Evolutionary conservation across 2,329 filamentous ascomycete genomes (phyloP).

Genomic region (Sclerotinia sclerotiorum): DNA sequence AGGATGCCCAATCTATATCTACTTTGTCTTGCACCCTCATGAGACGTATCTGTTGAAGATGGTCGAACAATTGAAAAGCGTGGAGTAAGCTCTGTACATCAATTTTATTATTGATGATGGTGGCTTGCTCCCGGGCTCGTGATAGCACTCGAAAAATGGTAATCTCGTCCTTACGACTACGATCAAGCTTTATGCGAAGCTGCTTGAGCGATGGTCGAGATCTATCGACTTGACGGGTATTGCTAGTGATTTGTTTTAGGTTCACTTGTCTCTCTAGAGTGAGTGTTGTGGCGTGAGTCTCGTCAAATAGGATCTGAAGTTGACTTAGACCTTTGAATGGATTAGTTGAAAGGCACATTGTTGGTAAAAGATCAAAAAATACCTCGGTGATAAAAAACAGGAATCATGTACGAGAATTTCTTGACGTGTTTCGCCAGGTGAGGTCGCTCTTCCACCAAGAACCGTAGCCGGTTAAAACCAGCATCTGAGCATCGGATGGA

Average conservation of each 20-base stretch:
- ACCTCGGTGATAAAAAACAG: constrained; percentile 58
- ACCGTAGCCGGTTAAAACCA: constrained; percentile 50
- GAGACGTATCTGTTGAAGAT: constrained; percentile 63
- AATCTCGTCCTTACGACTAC: constrained; percentile 25
- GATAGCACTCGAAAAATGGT: constrained; percentile 29
- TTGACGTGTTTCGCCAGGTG: constrained; percentile 55
- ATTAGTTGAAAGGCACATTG: constrained; percentile 2
- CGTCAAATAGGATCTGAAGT: constrained; percentile 22
- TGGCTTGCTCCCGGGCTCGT: constrained; percentile 33
- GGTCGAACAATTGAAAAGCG: constrained; percentile 50
- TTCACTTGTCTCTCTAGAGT: constrained; percentile 22
- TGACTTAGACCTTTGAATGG: constrained; percentile 11
- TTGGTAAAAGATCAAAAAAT: not conserved
- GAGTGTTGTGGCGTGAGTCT: constrained; percentile 15
- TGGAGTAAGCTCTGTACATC: constrained; percentile 31
- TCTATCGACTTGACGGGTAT: constrained; percentile 22
- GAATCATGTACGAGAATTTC: constrained; percentile 61
- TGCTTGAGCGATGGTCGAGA: constrained; percentile 24
- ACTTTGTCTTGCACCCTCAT: constrained; percentile 60
- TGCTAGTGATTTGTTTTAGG: constrained; percentile 16
- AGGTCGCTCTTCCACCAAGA: constrained; percentile 47
- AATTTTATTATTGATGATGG: constrained; percentile 30
- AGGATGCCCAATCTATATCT: constrained; percentile 54
- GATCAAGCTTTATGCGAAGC: constrained; percentile 23
- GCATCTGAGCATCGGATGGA: constrained; percentile 42